Percentiles rank a stretch among this genome's conserved stretches.
Evolutionary conservation across 23 red algal genomes (phyloP).

Genomic region (Agarophyton chilense): DNA sequence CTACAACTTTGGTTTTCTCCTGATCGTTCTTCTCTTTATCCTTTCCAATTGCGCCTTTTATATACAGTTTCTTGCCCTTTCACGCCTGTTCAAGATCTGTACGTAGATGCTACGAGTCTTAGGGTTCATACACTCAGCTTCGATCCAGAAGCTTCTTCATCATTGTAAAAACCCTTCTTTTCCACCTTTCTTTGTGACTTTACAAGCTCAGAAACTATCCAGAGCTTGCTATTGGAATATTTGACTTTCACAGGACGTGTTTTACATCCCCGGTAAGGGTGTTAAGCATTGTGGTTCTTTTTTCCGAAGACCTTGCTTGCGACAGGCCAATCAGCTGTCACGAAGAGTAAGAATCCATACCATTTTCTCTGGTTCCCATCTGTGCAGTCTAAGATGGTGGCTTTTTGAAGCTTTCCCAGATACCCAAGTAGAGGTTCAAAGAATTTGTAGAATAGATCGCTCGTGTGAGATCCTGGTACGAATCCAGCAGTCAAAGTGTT

Average conservation of each 20-base stretch:
- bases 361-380: slow-evolving; percentile 1
- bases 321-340: slow-evolving; percentile 14
- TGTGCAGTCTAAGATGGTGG: background rate
- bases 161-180: background rate
- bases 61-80: too few relatives aligned
- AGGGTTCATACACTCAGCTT: background rate
- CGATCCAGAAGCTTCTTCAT: background rate
- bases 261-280: background rate
- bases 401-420: background rate
- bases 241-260: background rate
- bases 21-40: background rate
- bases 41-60: background rate
- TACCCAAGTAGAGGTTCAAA: background rate
- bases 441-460: background rate
- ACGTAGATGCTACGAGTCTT: background rate
- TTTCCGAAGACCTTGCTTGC: background rate
- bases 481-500: slow-evolving; percentile 3
- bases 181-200: background rate
- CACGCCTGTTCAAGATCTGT: background rate
- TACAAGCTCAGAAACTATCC: background rate
- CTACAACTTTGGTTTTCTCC: background rate
- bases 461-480: background rate
- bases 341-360: background rate
- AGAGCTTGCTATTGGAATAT: background rate
- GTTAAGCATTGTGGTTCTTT: background rate